A percentile compares a stretch with the other conserved stretches of the same genome.
phyloP scores from a whole-genome alignment of 805 yeast genomes.

The Pichia sporocuriosa region DNA sequence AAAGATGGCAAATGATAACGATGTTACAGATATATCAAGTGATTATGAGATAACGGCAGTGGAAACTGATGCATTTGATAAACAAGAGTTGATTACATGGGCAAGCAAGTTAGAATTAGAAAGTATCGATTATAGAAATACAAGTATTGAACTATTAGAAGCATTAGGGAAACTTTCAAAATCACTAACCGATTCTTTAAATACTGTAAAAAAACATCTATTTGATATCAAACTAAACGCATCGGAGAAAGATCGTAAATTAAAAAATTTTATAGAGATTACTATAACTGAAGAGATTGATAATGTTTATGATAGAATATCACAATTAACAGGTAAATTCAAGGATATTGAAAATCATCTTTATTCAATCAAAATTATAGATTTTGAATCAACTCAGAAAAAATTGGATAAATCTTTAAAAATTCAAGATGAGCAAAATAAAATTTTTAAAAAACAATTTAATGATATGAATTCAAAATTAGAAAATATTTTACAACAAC shows the following conservation, averaged over 20 bases:
- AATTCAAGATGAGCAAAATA: background rate
- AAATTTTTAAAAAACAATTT: background rate
- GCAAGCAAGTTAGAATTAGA: slow-evolving; percentile 46
- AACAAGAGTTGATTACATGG: slow-evolving; percentile 36
- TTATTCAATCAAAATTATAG: background rate
- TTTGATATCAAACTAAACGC: slow-evolving; percentile 9
- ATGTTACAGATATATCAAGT: slow-evolving; percentile 7
- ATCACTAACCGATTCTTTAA: slow-evolving; percentile 8
- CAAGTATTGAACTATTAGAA: slow-evolving; percentile 15
- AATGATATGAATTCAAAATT: background rate
- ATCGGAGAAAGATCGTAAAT: slow-evolving; percentile 4
- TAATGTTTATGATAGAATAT: background rate
- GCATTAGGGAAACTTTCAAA: slow-evolving; percentile 12
- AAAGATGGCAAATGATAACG: no score
- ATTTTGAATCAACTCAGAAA: background rate
- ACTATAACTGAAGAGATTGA: slow-evolving; percentile 7
- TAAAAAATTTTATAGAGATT: slow-evolving; percentile 4
- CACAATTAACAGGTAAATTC: background rate
- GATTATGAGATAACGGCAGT: slow-evolving; percentile 3
- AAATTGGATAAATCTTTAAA: background rate
- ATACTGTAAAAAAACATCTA: slow-evolving; percentile 4
- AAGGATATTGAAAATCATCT: background rate
- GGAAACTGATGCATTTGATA: slow-evolving; percentile 1
- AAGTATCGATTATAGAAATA: slow-evolving; percentile 35
- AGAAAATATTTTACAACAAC: background rate